Conservation (phyloP, 78 protist species). For the Planoprotostelium fungivorum region DNA sequence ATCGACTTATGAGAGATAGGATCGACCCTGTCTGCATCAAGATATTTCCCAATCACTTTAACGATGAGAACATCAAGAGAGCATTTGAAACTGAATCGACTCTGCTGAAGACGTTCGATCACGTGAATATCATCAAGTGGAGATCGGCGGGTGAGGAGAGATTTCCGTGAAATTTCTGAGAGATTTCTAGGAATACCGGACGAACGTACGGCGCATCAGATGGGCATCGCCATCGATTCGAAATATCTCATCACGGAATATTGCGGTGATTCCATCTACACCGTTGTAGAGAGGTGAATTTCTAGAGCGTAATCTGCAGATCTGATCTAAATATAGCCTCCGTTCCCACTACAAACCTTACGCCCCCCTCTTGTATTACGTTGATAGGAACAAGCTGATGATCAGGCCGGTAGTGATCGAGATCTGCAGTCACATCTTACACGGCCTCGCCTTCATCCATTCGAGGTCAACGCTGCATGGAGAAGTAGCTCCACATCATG, state of each 20-base stretch:
- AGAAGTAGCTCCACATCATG: background rate
- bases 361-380: too few relatives aligned
- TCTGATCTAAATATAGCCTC: too few relatives aligned
- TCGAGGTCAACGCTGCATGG: background rate
- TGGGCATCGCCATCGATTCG: background rate
- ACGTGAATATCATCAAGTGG: background rate
- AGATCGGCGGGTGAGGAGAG: background rate
- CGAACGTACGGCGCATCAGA: background rate
- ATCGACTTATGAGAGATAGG: too few relatives aligned
- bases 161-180: background rate
- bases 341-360: too few relatives aligned
- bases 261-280: background rate
- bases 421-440: background rate
- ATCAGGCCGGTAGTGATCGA: background rate
- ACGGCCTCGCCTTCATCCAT: background rate
- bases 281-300: background rate
- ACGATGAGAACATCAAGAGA: background rate
- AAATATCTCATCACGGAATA: background rate
- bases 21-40: background rate
- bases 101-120: background rate
- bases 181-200: background rate
- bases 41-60: background rate
- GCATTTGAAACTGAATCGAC: background rate
- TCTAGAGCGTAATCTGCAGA: too few relatives aligned
- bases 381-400: too few relatives aligned